Evolutionary conservation across 1,139 yeast species (phyloP).

Genomic region (Trichomonascaceae sp.): DNA sequence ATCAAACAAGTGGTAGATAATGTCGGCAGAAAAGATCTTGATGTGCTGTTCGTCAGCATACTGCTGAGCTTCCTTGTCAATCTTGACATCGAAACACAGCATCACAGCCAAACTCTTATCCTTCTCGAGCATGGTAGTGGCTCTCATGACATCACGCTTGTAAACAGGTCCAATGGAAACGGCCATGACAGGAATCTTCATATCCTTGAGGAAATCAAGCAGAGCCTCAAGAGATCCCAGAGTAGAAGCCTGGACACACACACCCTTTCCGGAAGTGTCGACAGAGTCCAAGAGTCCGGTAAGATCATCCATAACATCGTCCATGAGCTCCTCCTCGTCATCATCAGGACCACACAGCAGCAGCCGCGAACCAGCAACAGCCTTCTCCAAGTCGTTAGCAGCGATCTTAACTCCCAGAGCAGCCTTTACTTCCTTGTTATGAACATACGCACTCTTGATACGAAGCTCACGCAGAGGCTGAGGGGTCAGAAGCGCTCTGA

Average conservation of each 20-base stretch:
- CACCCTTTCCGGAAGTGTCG: constrained; percentile 91
- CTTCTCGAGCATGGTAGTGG: constrained; percentile 89
- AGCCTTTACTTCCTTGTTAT: constrained; percentile 95
- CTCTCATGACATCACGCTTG: constrained; percentile 97
- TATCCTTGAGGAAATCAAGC: constrained; percentile 89
- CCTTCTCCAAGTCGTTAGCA: constrained; percentile 94
- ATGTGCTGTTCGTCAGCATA: constrained; percentile 90
- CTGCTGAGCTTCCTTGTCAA: constrained; percentile 96
- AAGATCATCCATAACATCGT: constrained; percentile 96
- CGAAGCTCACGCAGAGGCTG: constrained; percentile 96
- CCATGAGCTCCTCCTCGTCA: constrained; percentile 95
- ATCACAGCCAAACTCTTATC: constrained; percentile 92
- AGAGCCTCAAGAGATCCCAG: constrained; percentile 96
- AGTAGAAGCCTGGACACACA: constrained; percentile 96
- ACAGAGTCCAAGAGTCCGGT: constrained; percentile 91
- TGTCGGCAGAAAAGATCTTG: constrained; percentile 87
- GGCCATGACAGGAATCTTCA: constrained; percentile 98
- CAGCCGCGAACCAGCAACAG: constrained; percentile 96
- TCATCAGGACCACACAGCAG: constrained; percentile 94
- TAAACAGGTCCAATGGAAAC: constrained; percentile 96
- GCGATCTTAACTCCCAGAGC: constrained; percentile 98
- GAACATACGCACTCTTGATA: constrained; percentile 86
- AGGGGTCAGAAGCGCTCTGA: constrained; percentile 91
- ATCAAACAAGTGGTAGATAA: constrained; percentile 93
- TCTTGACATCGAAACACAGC: constrained; percentile 95